A percentile compares a stretch with the other conserved stretches of the same genome.
phyloP scores from a whole-genome alignment of 192 early-diverging fungal species.

The Gamsiella multidivaricata region DNA sequence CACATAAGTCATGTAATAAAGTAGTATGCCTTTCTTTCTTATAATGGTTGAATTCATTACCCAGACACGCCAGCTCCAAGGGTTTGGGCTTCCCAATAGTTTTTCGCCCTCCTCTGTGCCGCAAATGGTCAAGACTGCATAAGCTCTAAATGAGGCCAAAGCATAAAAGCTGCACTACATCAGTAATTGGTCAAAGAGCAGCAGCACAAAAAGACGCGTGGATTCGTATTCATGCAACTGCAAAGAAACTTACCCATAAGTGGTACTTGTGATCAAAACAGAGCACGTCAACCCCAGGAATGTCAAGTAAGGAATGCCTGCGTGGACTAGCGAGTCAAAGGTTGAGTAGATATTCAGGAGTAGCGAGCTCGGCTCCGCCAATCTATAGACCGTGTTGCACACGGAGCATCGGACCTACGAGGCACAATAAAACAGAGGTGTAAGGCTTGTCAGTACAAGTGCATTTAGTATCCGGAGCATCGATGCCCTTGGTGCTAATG shows the following conservation, averaged over 20 bases:
- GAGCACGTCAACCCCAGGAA: slow-evolving; percentile 70
- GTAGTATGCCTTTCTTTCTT: background rate
- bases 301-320: slow-evolving; percentile 70
- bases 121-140: slow-evolving; percentile 73
- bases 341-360: slow-evolving; percentile 62
- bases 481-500: too few species aligned
- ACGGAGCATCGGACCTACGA: slow-evolving; percentile 76
- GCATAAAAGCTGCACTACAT: too few species aligned
- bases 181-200: too few species aligned
- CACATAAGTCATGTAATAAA: background rate
- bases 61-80: slow-evolving; percentile 74
- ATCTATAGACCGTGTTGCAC: slow-evolving; percentile 70
- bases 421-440: background rate
- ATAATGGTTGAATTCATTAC: slow-evolving; percentile 59
- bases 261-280: slow-evolving; percentile 71
- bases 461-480: too few species aligned
- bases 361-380: slow-evolving; percentile 65
- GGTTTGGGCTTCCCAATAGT: slow-evolving; percentile 63
- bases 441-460: background rate
- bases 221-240: too few species aligned
- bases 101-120: slow-evolving; percentile 70
- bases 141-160: slow-evolving; percentile 53
- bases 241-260: slow-evolving; percentile 69
- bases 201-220: too few species aligned
- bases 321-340: slow-evolving; percentile 65